Evolutionary conservation across 495 filamentous ascomycete species (phyloP).

Genomic region (Neurospora pannonica): DNA sequence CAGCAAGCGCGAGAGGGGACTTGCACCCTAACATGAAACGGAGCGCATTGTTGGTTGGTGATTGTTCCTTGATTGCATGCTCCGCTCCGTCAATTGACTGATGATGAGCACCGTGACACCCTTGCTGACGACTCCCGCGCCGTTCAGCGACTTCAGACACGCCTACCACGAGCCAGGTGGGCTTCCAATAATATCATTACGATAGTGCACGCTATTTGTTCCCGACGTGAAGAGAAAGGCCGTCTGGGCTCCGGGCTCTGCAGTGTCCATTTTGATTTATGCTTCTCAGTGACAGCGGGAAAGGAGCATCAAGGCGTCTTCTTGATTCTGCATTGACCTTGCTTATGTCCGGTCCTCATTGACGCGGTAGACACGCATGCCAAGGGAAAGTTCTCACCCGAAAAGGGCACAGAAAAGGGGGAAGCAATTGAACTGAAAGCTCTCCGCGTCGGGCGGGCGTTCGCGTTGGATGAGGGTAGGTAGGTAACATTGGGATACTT

Average conservation of each 20-base stretch:
- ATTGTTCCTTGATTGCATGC: not conserved
- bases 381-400: not conserved
- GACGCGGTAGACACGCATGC: not conserved
- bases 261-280: too few species aligned
- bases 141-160: not conserved
- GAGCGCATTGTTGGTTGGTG: not conserved
- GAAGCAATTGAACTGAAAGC: not conserved
- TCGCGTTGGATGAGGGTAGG: not conserved
- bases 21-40: constrained; percentile 10
- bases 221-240: not conserved
- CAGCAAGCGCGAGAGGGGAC: not conserved
- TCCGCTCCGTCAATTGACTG: not conserved
- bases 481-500: not conserved
- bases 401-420: not conserved
- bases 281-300: not conserved
- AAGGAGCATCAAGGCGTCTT: not conserved
- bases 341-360: not conserved
- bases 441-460: not conserved
- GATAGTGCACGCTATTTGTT: not conserved
- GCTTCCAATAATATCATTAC: not conserved
- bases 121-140: not conserved
- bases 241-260: not conserved
- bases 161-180: not conserved
- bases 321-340: not conserved
- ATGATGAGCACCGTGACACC: not conserved